Base-by-base conservation (phyloP, 23 red algal species). In the Chondrus crispus region DNA sequence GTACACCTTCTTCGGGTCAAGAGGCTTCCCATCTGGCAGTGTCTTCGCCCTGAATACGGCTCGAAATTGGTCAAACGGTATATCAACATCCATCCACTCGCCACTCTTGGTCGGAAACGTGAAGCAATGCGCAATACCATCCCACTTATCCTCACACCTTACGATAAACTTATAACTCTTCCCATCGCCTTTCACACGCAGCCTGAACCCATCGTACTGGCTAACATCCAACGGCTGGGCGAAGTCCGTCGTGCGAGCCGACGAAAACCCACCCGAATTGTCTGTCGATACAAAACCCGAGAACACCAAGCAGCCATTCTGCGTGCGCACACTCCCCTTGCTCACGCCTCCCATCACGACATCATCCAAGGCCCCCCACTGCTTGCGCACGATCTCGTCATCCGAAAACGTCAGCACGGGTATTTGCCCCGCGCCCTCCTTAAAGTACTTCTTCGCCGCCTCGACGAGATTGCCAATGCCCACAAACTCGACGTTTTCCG, bases 291-390 rank as follows among this genome's bases (percentile, higher is more conserved):
- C 94, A 16, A 18, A 20, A 16, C 97, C 97, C 8, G 82, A 74
- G 49, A 99, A 99, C 29, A 88, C 35, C 50, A 83, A 55, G 5
- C 55, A 38, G 22, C 58, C 90, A 68, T 71, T 29, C 41, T 73
- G 48, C 9, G 89, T 76, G 37, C 64, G 14, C 11, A 96, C 42
- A 43, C 26, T 92, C 86, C 91, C 92, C 68, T 90, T 47, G 68
- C 96, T 98, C 20, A 99, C 94, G 19, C 97, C 97, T 3, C 97
- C 97, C 97, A 99, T 99, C 47, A 99, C 97, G 28, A 99, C 88
- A 68, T 99, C 97, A 75, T 99, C 97, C 29, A 99, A 60, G 1
- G 72, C 54, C 3, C 97, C 97, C 97, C 97, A 99, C 62, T 54
- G 46, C 6, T 41, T 38, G 22, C 37, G 3, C 36, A 91, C 66